Base-by-base conservation (phyloP, 2,329 filamentous ascomycete genomes). In the Bipolaris gigantea region DNA sequence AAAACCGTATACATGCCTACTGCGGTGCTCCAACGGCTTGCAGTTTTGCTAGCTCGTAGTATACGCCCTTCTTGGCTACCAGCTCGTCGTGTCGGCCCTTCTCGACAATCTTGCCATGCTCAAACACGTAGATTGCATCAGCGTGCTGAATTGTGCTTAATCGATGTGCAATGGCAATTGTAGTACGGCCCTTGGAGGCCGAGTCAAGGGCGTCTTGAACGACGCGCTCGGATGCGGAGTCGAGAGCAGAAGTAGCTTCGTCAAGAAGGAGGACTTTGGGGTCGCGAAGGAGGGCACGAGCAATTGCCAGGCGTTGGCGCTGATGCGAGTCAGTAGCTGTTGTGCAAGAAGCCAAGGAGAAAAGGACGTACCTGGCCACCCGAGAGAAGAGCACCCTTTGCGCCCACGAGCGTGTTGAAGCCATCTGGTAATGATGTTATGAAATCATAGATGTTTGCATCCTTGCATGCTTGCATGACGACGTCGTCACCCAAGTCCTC, bases 71-170 rank as follows among this genome's bases (percentile, higher is more conserved):
- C 54, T 61, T 69, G 4, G 61, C 65, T 48, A 80, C 67, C 33
- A 80, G 55, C 45, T 80, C 77, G 0, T 81, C 82, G 89, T 97
- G 93, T 8, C 86, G 91, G 5, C 93, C 93, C 62, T 84, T 83
- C 78, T 97, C 93, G 1, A 95, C 89, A 39, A 97, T 85, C 55
- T 85, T 83, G 7, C 93, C 94, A 65, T 90, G 87, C 73, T 97
- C 92, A 71, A 97, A 94, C n/a, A 97, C 93, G 62, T 95, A 97
- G 65, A 97, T 97, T 44, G 93, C 79, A 70, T 97, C 93, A 0
- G 93, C 93, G 72, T 94, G 92, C 72, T 96, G 92, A 56, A 97
- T 97, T 0, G 94, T 97, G 68, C 87, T 91, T 5, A 99, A 79
- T 21, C 94, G 83, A 75, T 99, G 93, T 3, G 94, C 94, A 1